These are phyloP conservation scores for Hyaloperonospora brassicae DNA, from an alignment of 352 stramenopile genomes.

Conservation along the genomic window DNA sequence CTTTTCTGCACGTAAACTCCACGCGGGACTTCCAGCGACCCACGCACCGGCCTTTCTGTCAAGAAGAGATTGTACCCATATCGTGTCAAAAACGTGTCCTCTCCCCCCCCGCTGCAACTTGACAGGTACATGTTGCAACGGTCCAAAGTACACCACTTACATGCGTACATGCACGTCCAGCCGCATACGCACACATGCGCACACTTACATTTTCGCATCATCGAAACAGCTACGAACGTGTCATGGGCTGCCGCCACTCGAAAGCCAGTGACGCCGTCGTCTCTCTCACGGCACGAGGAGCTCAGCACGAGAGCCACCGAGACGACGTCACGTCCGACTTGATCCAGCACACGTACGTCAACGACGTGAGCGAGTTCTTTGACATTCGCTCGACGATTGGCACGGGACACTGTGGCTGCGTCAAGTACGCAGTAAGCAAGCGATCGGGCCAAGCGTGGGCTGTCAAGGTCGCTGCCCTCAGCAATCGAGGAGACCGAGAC, in stretches of 20 bases:
- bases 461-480: conserved; percentile 66
- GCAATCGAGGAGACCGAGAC: conserved; percentile 67
- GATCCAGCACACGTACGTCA: conserved; percentile 69
- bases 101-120: too few relatives aligned
- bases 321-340: conserved; percentile 71
- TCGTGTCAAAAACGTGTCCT: too few relatives aligned
- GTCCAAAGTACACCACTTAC: too few relatives aligned
- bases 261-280: conserved; percentile 40
- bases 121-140: too few relatives aligned
- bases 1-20: too few relatives aligned
- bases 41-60: too few relatives aligned
- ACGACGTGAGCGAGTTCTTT: conserved; percentile 56
- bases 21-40: too few relatives aligned
- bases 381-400: conserved; percentile 58
- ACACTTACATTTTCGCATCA: too few relatives aligned
- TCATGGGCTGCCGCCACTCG: conserved; percentile 57
- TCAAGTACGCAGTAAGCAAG: conserved; percentile 52
- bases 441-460: conserved; percentile 68
- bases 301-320: conserved; percentile 24
- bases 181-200: too few relatives aligned
- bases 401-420: conserved; percentile 61
- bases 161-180: too few relatives aligned
- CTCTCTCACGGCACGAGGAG: conserved; percentile 17
- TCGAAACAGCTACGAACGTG: background rate
- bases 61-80: too few relatives aligned